A percentile compares a stretch with the other conserved stretches of the same genome.
phyloP scores from a whole-genome alignment of 2,329 filamentous ascomycete species.

The Penicillium sp. region DNA sequence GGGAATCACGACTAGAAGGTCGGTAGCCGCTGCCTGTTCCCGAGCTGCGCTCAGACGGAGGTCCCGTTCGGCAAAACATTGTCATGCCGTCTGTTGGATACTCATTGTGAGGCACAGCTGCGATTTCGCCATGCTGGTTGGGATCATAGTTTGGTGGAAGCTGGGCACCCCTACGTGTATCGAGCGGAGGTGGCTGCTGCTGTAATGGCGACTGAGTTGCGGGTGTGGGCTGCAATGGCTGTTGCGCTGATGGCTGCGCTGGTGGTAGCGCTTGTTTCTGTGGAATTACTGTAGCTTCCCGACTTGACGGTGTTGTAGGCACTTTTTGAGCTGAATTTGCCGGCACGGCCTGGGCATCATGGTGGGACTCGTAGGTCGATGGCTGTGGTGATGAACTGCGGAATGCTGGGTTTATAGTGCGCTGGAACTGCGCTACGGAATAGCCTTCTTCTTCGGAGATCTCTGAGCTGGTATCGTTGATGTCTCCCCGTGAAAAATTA shows the following conservation, averaged over 20 bases:
- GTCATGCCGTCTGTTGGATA: constrained; percentile 97
- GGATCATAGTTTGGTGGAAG: constrained; percentile 54
- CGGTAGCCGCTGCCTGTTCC: constrained; percentile 67
- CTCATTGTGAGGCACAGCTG: constrained; percentile 83
- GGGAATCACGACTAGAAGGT: constrained; percentile 83
- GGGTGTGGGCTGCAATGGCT: constrained; percentile 54
- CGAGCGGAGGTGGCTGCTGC: constrained; percentile 41
- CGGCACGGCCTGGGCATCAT: constrained; percentile 80
- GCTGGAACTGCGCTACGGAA: constrained; percentile 92
- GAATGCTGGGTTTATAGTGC: constrained; percentile 94
- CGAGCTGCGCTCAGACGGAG: constrained; percentile 72
- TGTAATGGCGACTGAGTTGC: constrained; percentile 16
- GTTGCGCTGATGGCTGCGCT: constrained; percentile 35
- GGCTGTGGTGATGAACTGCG: constrained; percentile 95
- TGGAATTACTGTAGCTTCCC: constrained; percentile 58
- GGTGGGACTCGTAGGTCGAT: constrained; percentile 88
- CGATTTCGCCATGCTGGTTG: constrained; percentile 68
- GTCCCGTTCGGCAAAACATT: constrained; percentile 85
- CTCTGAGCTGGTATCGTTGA: constrained; percentile 78
- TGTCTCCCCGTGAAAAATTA: constrained; percentile 90
- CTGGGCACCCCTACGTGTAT: constrained; percentile 45
- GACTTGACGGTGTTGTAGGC: constrained; percentile 50
- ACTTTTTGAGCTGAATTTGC: constrained; percentile 69
- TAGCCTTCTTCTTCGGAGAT: constrained; percentile 92
- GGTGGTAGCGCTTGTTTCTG: constrained; percentile 52